These are phyloP conservation scores for Pleomassaria siparia DNA, from an alignment of 2,329 filamentous ascomycete species.

Conservation along the genomic window DNA sequence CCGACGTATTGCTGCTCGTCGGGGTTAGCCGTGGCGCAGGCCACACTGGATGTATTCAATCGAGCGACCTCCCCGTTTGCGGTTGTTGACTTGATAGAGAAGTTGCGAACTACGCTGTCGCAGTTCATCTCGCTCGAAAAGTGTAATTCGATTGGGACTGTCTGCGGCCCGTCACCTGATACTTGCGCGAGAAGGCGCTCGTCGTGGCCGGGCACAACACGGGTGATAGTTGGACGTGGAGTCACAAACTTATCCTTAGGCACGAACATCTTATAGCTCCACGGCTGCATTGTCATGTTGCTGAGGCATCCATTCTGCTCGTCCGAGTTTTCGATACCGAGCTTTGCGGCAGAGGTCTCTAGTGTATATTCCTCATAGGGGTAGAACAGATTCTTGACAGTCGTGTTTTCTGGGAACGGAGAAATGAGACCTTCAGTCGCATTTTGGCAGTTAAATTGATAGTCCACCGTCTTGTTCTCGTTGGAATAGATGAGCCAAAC, in stretches of 20 bases:
- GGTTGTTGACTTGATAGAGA: constrained; percentile 58
- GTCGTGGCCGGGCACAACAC: constrained; percentile 64
- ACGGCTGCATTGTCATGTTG: constrained; percentile 55
- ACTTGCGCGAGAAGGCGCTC: constrained; percentile 55
- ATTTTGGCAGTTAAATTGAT: constrained; percentile 60
- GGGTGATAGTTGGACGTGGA: constrained; percentile 61
- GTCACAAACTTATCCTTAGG: constrained; percentile 52
- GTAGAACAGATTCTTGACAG: constrained; percentile 64
- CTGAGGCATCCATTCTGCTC: constrained; percentile 60
- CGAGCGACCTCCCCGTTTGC: constrained; percentile 47
- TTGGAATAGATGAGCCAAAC: constrained; percentile 59
- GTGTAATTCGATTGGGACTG: constrained; percentile 55
- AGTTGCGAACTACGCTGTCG: constrained; percentile 51
- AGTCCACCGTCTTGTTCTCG: constrained; percentile 52
- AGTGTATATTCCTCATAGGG: constrained; percentile 60
- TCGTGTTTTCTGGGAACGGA: constrained; percentile 56
- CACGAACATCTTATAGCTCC: constrained; percentile 63
- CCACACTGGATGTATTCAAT: constrained; percentile 48
- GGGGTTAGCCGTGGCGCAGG: constrained; percentile 45
- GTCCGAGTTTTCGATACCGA: constrained; percentile 29
- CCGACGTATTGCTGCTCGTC: constrained; percentile 48
- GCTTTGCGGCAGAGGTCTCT: constrained; percentile 47
- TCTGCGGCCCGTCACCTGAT: constrained; percentile 44
- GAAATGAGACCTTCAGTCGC: constrained; percentile 55
- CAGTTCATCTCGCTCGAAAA: constrained; percentile 66